Conservation (phyloP, 1,284 basidiomycete genomes). For the Laetiporus sulphureus region DNA sequence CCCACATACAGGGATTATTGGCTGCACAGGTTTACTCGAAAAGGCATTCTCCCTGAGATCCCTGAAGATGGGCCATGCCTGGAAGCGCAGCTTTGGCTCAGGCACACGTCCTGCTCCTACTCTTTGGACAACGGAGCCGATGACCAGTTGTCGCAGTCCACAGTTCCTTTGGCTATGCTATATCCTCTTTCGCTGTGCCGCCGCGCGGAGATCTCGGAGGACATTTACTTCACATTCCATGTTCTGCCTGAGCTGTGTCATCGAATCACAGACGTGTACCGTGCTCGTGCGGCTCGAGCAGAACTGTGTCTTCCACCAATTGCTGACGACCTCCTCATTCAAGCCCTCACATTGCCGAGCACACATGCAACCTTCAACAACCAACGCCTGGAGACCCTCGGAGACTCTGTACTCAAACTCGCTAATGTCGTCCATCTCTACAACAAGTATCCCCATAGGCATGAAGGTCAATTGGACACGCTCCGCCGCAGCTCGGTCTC, state of each 20-base stretch:
- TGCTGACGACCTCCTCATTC: conserved; percentile 47
- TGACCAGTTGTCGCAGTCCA: neutral
- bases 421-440: conserved; percentile 70
- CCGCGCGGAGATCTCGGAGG: conserved; percentile 41
- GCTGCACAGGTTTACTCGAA: conserved; percentile 44
- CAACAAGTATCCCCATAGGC: conserved; percentile 64
- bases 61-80: conserved; percentile 52
- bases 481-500: conserved; percentile 59
- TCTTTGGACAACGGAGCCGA: conserved; percentile 24
- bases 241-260: conserved; percentile 62
- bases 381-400: conserved; percentile 78
- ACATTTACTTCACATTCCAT: conserved; percentile 43
- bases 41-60: conserved; percentile 33
- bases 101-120: conserved; percentile 39
- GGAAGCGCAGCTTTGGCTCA: conserved; percentile 39
- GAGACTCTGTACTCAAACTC: conserved; percentile 77
- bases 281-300: conserved; percentile 42
- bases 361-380: conserved; percentile 63
- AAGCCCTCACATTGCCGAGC: conserved; percentile 69
- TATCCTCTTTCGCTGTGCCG: conserved; percentile 49
- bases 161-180: conserved; percentile 20
- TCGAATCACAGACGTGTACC: conserved; percentile 57
- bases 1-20: conserved; percentile 59
- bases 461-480: conserved; percentile 73
- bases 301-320: conserved; percentile 57